These are phyloP conservation scores for Termitomyces sp. DNA, from an alignment of 768 basidiomycete species.

Conservation along the genomic window DNA sequence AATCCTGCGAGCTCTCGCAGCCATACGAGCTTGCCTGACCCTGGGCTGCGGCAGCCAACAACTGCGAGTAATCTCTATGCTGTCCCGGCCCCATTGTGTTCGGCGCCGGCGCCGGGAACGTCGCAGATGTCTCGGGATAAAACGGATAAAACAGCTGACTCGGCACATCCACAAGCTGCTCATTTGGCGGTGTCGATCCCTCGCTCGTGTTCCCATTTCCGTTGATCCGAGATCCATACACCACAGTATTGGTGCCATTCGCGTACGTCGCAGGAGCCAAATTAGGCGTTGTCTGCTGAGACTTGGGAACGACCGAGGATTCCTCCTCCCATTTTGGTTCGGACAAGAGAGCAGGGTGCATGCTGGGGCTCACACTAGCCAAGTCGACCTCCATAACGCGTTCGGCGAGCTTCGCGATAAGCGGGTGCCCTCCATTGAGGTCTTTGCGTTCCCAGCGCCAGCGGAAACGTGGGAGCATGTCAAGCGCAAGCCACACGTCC, in stretches of 20 bases:
- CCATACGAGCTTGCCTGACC: constrained; percentile 50
- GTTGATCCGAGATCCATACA: constrained; percentile 27
- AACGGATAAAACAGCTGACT: constrained; percentile 72
- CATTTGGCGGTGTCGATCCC: constrained; percentile 31
- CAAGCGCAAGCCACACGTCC: constrained; percentile 82
- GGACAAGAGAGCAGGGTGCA: constrained; percentile 37
- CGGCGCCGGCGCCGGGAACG: constrained; percentile 9
- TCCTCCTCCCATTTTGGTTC: constrained; percentile 56
- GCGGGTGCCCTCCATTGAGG: constrained; percentile 72
- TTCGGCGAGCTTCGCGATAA: constrained; percentile 78
- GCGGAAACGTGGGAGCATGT: constrained; percentile 84
- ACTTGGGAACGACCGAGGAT: constrained; percentile 27
- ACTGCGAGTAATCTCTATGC: constrained; percentile 41
- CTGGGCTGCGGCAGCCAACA: constrained; percentile 54
- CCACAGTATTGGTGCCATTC: constrained; percentile 11
- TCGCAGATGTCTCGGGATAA: constrained; percentile 45
- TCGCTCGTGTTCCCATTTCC: constrained; percentile 20
- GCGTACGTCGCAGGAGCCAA: constrained; percentile 26
- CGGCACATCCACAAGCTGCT: constrained; percentile 61
- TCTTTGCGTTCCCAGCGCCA: constrained; percentile 93
- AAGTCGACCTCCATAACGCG: constrained; percentile 72
- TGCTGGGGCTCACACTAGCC: constrained; percentile 46
- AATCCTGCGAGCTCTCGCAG: constrained; percentile 51
- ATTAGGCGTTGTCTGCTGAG: constrained; percentile 38
- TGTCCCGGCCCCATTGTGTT: constrained; percentile 7